These are phyloP conservation scores for Ettlia oleoabundans DNA, from an alignment of 139 green algal species.

Conservation along the genomic window DNA sequence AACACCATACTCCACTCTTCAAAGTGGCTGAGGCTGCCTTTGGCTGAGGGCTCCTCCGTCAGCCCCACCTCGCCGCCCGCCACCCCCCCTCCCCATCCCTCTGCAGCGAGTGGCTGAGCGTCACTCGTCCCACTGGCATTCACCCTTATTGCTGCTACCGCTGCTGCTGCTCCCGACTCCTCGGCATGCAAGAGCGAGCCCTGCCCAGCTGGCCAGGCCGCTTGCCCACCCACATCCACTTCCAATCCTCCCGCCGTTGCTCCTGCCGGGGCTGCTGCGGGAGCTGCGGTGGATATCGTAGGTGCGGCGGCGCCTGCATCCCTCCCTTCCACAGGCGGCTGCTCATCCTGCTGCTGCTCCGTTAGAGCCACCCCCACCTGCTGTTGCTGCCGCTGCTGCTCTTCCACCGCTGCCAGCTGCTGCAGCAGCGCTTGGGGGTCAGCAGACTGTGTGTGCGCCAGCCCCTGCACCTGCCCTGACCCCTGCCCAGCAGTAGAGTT, in stretches of 20 bases:
- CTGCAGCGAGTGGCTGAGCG: not conserved
- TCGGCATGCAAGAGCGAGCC: no score
- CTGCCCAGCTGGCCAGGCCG: no score
- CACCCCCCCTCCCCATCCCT: not conserved
- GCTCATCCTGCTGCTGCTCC: not conserved
- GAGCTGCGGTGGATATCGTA: no score
- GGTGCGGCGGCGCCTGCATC: not conserved
- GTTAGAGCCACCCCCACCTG: no score
- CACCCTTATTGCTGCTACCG: not conserved
- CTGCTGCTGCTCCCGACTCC: no score
- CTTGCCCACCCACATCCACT: no score
- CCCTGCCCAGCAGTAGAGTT: conserved; percentile 1
- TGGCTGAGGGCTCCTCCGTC: not conserved
- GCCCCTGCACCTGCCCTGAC: no score
- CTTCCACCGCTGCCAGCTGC: not conserved
- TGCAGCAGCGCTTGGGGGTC: not conserved
- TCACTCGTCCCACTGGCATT: not conserved
- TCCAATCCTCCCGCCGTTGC: no score
- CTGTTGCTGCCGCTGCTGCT: conserved; percentile 7
- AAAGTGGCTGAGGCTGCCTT: conserved; percentile 9
- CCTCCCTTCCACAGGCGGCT: not conserved
- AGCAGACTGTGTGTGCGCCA: not conserved
- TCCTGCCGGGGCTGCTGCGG: no score
- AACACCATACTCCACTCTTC: not conserved
- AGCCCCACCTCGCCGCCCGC: not conserved